These are phyloP conservation scores for Haplographium delicatum DNA, from an alignment of 495 filamentous ascomycete genomes.

Conservation along the genomic window DNA sequence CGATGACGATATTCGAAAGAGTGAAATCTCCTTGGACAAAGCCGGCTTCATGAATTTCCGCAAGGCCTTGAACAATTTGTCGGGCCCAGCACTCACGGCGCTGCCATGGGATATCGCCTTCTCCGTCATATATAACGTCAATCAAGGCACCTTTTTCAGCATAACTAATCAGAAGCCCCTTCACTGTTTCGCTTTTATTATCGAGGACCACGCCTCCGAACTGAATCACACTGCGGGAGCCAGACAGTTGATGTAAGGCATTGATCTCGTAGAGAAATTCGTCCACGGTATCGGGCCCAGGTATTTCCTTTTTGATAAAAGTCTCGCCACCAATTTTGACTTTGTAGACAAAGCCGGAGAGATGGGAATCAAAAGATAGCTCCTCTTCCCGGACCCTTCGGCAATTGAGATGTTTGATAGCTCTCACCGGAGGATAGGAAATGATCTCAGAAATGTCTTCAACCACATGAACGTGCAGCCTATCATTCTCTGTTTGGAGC, in stretches of 20 bases:
- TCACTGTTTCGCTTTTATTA: conserved; percentile 66
- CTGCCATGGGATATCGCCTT: conserved; percentile 58
- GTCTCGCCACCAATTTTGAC: conserved; percentile 61
- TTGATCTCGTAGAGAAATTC: conserved; percentile 99
- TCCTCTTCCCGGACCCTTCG: conserved; percentile 63
- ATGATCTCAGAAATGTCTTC: conserved; percentile 97
- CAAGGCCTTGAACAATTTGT: conserved; percentile 85
- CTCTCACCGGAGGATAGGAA: conserved; percentile 69
- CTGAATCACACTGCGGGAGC: conserved; percentile 71
- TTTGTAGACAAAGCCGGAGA: conserved; percentile 98
- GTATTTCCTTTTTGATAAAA: conserved; percentile 97
- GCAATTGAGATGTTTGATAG: conserved; percentile 71
- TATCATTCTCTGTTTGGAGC: conserved; percentile 81
- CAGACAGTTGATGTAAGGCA: conserved; percentile 73
- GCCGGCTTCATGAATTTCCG: conserved; percentile 91
- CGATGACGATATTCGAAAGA: conserved; percentile 93
- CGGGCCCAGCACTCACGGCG: conserved; percentile 85
- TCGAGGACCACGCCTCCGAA: conserved; percentile 89
- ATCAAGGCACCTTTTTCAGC: conserved; percentile 86
- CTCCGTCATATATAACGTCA: conserved; percentile 77
- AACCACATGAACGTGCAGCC: conserved; percentile 95
- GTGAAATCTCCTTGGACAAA: conserved; percentile 99
- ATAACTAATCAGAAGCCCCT: conserved; percentile 85
- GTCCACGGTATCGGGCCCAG: conserved; percentile 90
- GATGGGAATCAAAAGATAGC: conserved; percentile 80